Evolutionary conservation across 768 basidiomycete genomes (phyloP), one percentile per base, ranked within the genome.

Genomic region (Tricholoma saponaceum): DNA sequence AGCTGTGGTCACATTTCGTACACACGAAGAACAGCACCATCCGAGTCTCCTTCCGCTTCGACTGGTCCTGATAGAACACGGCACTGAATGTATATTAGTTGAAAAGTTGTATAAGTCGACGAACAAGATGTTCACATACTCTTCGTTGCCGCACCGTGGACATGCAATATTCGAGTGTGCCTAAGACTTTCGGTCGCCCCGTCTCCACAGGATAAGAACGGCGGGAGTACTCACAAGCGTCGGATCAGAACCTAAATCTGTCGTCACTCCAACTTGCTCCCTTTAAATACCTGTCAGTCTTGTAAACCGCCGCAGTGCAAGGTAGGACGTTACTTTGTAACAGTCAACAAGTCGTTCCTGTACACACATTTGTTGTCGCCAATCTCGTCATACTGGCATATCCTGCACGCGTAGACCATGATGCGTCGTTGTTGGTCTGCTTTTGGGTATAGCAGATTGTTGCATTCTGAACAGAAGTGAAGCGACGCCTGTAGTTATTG

Each of bases 41-140:
- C 2, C 90, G 83, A 1, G 96, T 98, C 69, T 96, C 93, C 65
- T 92, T 93, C 55, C 96, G 87, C 69, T 96, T 95, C 16, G 94
- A 97, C 70, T 98, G 96, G 72, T 98, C 96, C 72, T 98, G 96
- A 71, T 90, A 98, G 68, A 91, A 84, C 4, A 98, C 95, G 52
- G 92, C 85, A 67, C 95, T 98, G 66, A n/a, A 60, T 51, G 47
- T 52, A 47, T n/a, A 50, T 58, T 37, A 53, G 41, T 33, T 47
- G 39, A 49, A 39, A 28, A 43, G 52, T 33, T 37, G 47, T 20
- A 28, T 28, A 26, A 28, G 28, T 16, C 41, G 4, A 26, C 8
- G n/a, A 23, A 35, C 5, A 25, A 55, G 41, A 35, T 26, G 22
- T 33, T n/a, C n/a, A 76, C 89, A 63, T 68, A 94, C 92, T 94